Percentiles rank a stretch among this genome's conserved stretches.
phyloP scores from a whole-genome alignment of 768 basidiomycete genomes.

The Flagelloscypha sp. region DNA sequence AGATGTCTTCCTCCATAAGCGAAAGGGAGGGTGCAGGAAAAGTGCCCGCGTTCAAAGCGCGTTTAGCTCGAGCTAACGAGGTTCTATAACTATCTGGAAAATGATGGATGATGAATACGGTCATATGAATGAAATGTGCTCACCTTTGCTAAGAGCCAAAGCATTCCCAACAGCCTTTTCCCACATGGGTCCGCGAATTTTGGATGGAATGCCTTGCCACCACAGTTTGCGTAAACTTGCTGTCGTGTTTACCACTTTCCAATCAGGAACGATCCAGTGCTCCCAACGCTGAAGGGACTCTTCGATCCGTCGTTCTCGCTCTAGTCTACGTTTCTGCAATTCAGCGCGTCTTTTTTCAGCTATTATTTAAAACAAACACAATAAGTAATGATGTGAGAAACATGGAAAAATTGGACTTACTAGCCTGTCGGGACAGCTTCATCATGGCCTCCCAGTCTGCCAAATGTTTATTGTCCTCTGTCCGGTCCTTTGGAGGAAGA shows the following conservation, averaged over 20 bases:
- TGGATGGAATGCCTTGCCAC: slow-evolving; percentile 86
- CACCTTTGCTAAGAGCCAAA: slow-evolving; percentile 77
- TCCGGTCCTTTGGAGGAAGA: slow-evolving; percentile 72
- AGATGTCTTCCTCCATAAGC: slow-evolving; percentile 68
- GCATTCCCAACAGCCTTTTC: slow-evolving; percentile 78
- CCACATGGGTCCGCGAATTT: slow-evolving; percentile 76
- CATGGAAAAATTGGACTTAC: slow-evolving; percentile 33
- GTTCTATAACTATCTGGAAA: slow-evolving; percentile 59
- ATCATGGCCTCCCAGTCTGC: slow-evolving; percentile 87
- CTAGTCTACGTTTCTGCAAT: slow-evolving; percentile 50
- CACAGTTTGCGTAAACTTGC: slow-evolving; percentile 61
- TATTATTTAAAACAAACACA: slow-evolving; percentile 18
- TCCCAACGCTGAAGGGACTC: slow-evolving; percentile 72
- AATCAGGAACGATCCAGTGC: slow-evolving; percentile 71
- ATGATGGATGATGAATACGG: slow-evolving; percentile 4
- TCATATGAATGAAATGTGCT: slow-evolving; percentile 8
- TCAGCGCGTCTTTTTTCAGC: slow-evolving; percentile 67
- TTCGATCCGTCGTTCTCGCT: slow-evolving; percentile 61
- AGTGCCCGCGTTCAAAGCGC: slow-evolving; percentile 52
- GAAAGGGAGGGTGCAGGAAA: slow-evolving; percentile 59
- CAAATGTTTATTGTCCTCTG: slow-evolving; percentile 79
- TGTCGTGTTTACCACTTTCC: slow-evolving; percentile 65
- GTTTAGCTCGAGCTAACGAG: slow-evolving; percentile 66
- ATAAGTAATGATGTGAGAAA: slow-evolving; percentile 1
- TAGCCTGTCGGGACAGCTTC: slow-evolving; percentile 65